A percentile compares a stretch with the other conserved stretches of the same genome.
These are phyloP conservation scores for Taphrina deformans DNA, from an alignment of 1,139 yeast species.

Conservation along the genomic window DNA sequence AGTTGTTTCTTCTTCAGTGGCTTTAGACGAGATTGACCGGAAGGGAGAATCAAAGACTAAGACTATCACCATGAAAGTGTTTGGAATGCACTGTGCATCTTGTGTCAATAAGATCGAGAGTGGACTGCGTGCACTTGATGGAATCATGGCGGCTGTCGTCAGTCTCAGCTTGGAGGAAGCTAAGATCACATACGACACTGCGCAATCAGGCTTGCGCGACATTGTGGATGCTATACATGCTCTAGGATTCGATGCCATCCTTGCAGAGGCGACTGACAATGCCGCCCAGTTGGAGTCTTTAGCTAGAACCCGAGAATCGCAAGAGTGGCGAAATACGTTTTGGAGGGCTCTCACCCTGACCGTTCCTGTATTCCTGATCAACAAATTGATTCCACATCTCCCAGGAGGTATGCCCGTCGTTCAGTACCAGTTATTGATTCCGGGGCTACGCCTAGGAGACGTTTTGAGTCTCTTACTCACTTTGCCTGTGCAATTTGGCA, in stretches of 20 bases:
- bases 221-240: slow-evolving; percentile 62
- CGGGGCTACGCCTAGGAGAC: slow-evolving; percentile 51
- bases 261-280: slow-evolving; percentile 51
- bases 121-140: slow-evolving; percentile 53
- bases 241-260: slow-evolving; percentile 54
- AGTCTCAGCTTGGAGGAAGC: slow-evolving; percentile 78
- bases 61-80: slow-evolving; percentile 44
- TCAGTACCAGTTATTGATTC: slow-evolving; percentile 41
- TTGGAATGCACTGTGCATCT: slow-evolving; percentile 88
- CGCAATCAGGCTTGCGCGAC: slow-evolving; percentile 45
- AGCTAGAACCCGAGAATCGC: slow-evolving; percentile 68
- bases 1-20: slow-evolving; percentile 3
- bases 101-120: slow-evolving; percentile 67
- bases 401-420: slow-evolving; percentile 39
- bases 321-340: slow-evolving; percentile 64
- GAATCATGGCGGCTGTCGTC: slow-evolving; percentile 58
- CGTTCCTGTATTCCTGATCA: slow-evolving; percentile 63
- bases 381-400: slow-evolving; percentile 49
- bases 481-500: slow-evolving; percentile 65
- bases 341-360: slow-evolving; percentile 57
- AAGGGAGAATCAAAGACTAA: neutral
- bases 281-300: slow-evolving; percentile 68
- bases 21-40: neutral
- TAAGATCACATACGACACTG: slow-evolving; percentile 52
- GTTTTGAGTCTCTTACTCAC: slow-evolving; percentile 64